Base-by-base conservation (phyloP, 1,284 basidiomycete genomes). In the Pseudozyma hubeiensis region DNA sequence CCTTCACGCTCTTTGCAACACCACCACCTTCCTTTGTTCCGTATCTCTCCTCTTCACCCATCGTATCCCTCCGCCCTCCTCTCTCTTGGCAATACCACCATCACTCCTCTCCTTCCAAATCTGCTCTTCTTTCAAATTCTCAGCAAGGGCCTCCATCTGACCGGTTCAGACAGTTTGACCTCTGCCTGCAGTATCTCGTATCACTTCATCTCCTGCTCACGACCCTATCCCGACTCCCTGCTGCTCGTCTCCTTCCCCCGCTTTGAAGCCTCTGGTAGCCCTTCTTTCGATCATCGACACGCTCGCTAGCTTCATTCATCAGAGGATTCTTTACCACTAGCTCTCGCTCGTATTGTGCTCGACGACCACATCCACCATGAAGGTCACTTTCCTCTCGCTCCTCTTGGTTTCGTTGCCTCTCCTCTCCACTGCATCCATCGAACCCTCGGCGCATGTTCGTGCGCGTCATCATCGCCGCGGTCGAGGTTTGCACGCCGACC, bases 131-230 rank as follows among this genome's bases (percentile, higher is more conserved):
- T 34, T 46, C 14, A 41, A 2, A 40, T 39, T 24, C 52, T 54
- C 51, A 44, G 24, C 59, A 63, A 68, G 65, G 65, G 65, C 60
- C 60, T 68, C 54, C 52, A 63, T 68, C 65, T 68, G 60, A 41
- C 65, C 45, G 60, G 65, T 50, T 34, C 65, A 68, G 65, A 63
- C 30, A 48, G 51, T 40, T 24, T 68, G 65, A 59, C 60, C 65
- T 68, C 65, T 63, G 65, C 50, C 55, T 53, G 51, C 46, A 54
- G 24, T 39, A 52, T 43, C 48, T 13, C 7, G 7, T 37, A 14
- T 30, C 29, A 24, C 29, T 29, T 45, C 31, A 10, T n/a, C 39
- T 7, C 19, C 45, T n/a, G 8, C 11, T 19, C 24, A n/a, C 33
- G 7, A 3, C 19, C 30, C 30, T 11, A n/a, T 41, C n/a, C 40